Conservation (phyloP, 192 early-diverging fungal genomes). For the Entomortierella beljakovae region DNA sequence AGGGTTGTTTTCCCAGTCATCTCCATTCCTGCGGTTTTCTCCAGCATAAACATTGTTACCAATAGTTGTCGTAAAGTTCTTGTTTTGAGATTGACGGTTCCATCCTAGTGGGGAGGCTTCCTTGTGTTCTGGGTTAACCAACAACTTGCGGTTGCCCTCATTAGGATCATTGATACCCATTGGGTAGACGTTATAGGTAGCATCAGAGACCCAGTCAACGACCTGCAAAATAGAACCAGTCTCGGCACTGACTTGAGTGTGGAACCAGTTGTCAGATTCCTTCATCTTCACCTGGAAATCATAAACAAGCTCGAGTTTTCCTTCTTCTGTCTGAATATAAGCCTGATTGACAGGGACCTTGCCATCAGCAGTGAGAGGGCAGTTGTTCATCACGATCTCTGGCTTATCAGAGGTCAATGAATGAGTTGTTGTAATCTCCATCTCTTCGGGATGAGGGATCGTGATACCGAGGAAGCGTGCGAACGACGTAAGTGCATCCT, state of each 20-base stretch:
- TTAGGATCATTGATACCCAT: slow-evolving; percentile 85
- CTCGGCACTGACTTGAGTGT: slow-evolving; percentile 73
- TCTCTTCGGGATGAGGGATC: slow-evolving; percentile 57
- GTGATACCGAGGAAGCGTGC: slow-evolving; percentile 69
- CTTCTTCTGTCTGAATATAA: slow-evolving; percentile 71
- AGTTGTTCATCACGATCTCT: slow-evolving; percentile 56
- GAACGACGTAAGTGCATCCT: slow-evolving; percentile 74
- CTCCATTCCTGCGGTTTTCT: slow-evolving; percentile 79
- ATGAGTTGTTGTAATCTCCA: slow-evolving; percentile 48
- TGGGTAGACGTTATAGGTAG: slow-evolving; percentile 85
- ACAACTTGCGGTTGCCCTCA: slow-evolving; percentile 68
- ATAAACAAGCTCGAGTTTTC: slow-evolving; percentile 79
- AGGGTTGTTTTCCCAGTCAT: slow-evolving; percentile 79
- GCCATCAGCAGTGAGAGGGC: slow-evolving; percentile 60
- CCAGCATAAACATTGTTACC: slow-evolving; percentile 97
- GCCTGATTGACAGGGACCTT: slow-evolving; percentile 72
- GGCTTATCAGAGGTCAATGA: slow-evolving; percentile 54
- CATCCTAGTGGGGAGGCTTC: slow-evolving; percentile 78
- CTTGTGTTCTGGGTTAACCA: slow-evolving; percentile 64
- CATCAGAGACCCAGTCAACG: slow-evolving; percentile 89
- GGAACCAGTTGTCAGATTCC: slow-evolving; percentile 81
- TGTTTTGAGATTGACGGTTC: slow-evolving; percentile 71
- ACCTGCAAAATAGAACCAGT: slow-evolving; percentile 73
- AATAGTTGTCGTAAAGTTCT: slow-evolving; percentile 75
- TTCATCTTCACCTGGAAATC: slow-evolving; percentile 83